These are phyloP conservation scores for Aspergillus campestris DNA, from an alignment of 495 filamentous ascomycete species.

Conservation along the genomic window DNA sequence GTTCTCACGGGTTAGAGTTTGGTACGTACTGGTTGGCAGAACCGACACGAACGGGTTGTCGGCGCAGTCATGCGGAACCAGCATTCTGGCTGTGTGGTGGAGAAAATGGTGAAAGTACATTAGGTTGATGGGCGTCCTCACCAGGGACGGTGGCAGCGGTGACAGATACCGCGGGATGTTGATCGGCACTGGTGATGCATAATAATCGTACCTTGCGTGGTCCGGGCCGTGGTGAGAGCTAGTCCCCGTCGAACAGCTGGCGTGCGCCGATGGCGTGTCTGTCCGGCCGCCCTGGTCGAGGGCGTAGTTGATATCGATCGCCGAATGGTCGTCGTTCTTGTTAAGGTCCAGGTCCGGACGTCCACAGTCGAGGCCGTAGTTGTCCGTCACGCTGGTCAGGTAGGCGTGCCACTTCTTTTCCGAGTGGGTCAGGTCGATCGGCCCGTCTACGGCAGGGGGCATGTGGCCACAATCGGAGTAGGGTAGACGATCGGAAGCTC, in stretches of 20 bases:
- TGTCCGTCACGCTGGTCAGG: slow-evolving; percentile 33
- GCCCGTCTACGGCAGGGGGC: background rate
- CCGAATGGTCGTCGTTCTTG: slow-evolving; percentile 59
- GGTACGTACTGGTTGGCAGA: slow-evolving; percentile 55
- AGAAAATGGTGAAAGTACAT: slow-evolving; percentile 73
- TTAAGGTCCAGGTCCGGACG: slow-evolving; percentile 59
- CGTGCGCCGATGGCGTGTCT: slow-evolving; percentile 1
- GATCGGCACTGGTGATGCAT: slow-evolving; percentile 58
- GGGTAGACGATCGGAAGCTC: background rate
- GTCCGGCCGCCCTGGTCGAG: slow-evolving; percentile 21
- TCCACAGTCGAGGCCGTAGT: slow-evolving; percentile 62
- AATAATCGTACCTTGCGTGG: slow-evolving; percentile 38
- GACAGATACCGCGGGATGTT: slow-evolving; percentile 57
- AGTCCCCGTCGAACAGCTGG: too few relatives aligned
- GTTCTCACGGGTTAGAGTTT: background rate
- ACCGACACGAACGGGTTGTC: slow-evolving; percentile 68
- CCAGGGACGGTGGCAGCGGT: slow-evolving; percentile 56
- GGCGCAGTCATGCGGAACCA: slow-evolving; percentile 68
- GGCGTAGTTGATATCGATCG: slow-evolving; percentile 37
- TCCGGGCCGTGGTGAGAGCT: slow-evolving; percentile 3
- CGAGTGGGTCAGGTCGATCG: slow-evolving; percentile 12
- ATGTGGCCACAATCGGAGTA: too few relatives aligned
- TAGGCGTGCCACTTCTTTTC: slow-evolving; percentile 35
- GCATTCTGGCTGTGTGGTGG: slow-evolving; percentile 66
- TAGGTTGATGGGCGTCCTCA: slow-evolving; percentile 72